Conservation (phyloP, 108 stramenopile species). For the Cyclotella choctawhatcheeana region DNA sequence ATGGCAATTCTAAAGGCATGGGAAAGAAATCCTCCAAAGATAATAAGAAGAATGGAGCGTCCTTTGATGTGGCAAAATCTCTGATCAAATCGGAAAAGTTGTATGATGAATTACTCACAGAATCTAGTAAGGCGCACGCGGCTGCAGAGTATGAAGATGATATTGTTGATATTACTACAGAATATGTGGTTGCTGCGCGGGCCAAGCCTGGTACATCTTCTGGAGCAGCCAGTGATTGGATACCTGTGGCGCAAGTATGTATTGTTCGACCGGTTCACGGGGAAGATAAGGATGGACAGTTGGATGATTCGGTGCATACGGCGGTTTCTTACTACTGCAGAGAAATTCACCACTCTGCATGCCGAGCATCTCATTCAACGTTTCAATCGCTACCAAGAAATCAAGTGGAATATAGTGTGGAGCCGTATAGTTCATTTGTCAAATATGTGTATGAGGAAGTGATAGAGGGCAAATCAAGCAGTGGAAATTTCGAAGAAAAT, state of each 20-base stretch:
- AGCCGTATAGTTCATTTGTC: slow-evolving; percentile 69
- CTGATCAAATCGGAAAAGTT: slow-evolving; percentile 66
- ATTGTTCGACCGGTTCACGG: slow-evolving; percentile 47
- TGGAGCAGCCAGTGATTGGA: slow-evolving; percentile 68
- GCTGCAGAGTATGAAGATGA: slow-evolving; percentile 28
- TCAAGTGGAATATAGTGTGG: slow-evolving; percentile 71
- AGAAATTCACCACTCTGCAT: slow-evolving; percentile 67
- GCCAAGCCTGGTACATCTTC: slow-evolving; percentile 26
- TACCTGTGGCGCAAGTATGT: slow-evolving; percentile 79
- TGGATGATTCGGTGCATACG: slow-evolving; percentile 52
- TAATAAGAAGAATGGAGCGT: slow-evolving; percentile 8
- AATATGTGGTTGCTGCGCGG: slow-evolving; percentile 76
- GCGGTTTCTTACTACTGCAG: slow-evolving; percentile 80
- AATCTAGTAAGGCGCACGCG: slow-evolving; percentile 50
- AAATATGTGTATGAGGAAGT: slow-evolving; percentile 79
- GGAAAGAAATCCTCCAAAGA: slow-evolving; percentile 20
- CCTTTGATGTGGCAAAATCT: slow-evolving; percentile 70
- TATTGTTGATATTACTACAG: slow-evolving; percentile 41
- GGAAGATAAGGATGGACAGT: slow-evolving; percentile 49
- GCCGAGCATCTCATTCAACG: slow-evolving; percentile 58
- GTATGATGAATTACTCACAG: slow-evolving; percentile 64
- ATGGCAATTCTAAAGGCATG: slow-evolving; percentile 36
- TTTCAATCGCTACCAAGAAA: slow-evolving; percentile 68
- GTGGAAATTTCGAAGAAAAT: slow-evolving; percentile 30
- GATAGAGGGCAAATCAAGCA: slow-evolving; percentile 56